phyloP scores from a whole-genome alignment of 768 basidiomycete species.

The Lentinula detonsa region DNA sequence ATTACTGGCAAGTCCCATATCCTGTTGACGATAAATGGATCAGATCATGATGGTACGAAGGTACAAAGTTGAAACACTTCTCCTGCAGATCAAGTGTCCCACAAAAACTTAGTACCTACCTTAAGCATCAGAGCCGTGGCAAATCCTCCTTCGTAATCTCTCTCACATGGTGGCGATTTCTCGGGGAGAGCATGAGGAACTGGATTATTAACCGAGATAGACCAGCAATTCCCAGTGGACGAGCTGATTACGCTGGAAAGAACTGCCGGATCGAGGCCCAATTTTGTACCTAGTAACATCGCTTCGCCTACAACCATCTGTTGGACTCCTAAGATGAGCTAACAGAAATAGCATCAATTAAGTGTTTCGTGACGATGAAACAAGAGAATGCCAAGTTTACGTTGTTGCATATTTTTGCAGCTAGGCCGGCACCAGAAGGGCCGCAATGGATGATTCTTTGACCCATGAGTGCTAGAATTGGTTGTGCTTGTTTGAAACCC shows the following conservation, averaged over 20 bases:
- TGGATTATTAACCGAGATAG: slow-evolving; percentile 83
- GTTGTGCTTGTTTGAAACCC: slow-evolving; percentile 51
- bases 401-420: slow-evolving; percentile 91
- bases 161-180: slow-evolving; percentile 76
- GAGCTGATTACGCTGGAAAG: slow-evolving; percentile 83
- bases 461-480: slow-evolving; percentile 71
- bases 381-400: slow-evolving; percentile 25
- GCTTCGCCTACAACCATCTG: slow-evolving; percentile 86
- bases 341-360: slow-evolving; percentile 12
- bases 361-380: background rate
- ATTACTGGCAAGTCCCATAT: slow-evolving; percentile 75
- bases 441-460: slow-evolving; percentile 81
- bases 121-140: slow-evolving; percentile 81
- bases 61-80: background rate
- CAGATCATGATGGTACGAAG: slow-evolving; percentile 1
- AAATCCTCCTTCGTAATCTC: slow-evolving; percentile 82
- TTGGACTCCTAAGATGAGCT: slow-evolving; percentile 67
- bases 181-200: slow-evolving; percentile 67
- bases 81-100: background rate
- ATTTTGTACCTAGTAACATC: slow-evolving; percentile 77
- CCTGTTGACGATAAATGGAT: slow-evolving; percentile 36
- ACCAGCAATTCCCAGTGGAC: slow-evolving; percentile 80
- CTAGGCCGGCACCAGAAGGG: slow-evolving; percentile 72
- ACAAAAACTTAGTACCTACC: slow-evolving; percentile 27
- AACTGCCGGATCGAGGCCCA: slow-evolving; percentile 74